Percentiles rank a stretch among this genome's conserved stretches.
Evolutionary conservation across 306 rosid species (phyloP).

Genomic region (Malus domestica): ASM211411v1 NC_041805.1:16410501-16411000

Average conservation of each 20-base stretch:
- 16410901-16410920: conserved; percentile 92
- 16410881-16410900: conserved; percentile 76
- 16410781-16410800: conserved; percentile 86
- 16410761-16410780: conserved; percentile 87
- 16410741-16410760: conserved; percentile 86
- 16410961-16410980: conserved; percentile 94
- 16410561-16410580: conserved; percentile 88
- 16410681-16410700: conserved; percentile 73
- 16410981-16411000: conserved; percentile 76
- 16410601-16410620: conserved; percentile 84
- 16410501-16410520: conserved; percentile 80
- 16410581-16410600: conserved; percentile 83
- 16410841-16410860: conserved; percentile 81
- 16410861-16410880: conserved; percentile 76
- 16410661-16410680: conserved; percentile 88
- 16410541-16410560: conserved; percentile 68
- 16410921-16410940: conserved; percentile 83
- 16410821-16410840: conserved; percentile 83
- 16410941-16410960: conserved; percentile 83
- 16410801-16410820: conserved; percentile 90
- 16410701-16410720: conserved; percentile 76
- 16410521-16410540: conserved; percentile 71
- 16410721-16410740: conserved; percentile 94
- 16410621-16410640: conserved; percentile 85
- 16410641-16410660: conserved; percentile 66